Base-by-base conservation (phyloP, 148 eudicot genomes). In the Amaranthus cruentus region DNA sequence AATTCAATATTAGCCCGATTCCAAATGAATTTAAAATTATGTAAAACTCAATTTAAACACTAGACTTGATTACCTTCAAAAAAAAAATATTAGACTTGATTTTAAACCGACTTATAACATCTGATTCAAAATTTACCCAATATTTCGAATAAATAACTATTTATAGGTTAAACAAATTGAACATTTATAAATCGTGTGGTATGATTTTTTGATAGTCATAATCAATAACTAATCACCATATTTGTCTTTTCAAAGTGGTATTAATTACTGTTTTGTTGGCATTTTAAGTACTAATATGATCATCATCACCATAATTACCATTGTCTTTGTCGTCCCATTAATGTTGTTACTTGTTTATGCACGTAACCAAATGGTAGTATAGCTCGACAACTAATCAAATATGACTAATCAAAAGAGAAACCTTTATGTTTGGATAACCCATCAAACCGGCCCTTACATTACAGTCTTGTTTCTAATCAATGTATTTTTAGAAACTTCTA, bases 331-430 rank as follows among this genome's bases (percentile, higher is more conserved):
- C 60, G 6, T 68, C n/a, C 10, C 21, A 69, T 76, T 50, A 66
- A 65, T 56, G 63, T 38, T 76, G 13, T 42, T 21, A 72, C 48
- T 64, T 9, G 56, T 47, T 71, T 18, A 9, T 18, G 71, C 71
- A 75, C 67, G 73, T 13, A 75, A 73, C 48, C n/a, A 28, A 38
- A 4, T 2, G 13, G 11, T 5, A 4, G 52, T 49, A 69, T 28
- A 28, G 38, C 6, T 60, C 52, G 15, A 18, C 66, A 57, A 68
- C 13, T 51, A 51, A 69, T 9, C 57, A 68, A 28, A 68, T 38
- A 51, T 7, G 55, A 59, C 4, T 68, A 46, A 54, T 76, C 47
- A 76, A 47, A 28, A 50, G 55, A 8, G 2, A 50, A 21, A 47
- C 62, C 38, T 28, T 47, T 54, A 38, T 56, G 49, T 5, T 55